Evolutionary conservation across 148 eudicot genomes (phyloP), one percentile per base, ranked within the genome.

Genomic region (Diospyros kaki): DNA sequence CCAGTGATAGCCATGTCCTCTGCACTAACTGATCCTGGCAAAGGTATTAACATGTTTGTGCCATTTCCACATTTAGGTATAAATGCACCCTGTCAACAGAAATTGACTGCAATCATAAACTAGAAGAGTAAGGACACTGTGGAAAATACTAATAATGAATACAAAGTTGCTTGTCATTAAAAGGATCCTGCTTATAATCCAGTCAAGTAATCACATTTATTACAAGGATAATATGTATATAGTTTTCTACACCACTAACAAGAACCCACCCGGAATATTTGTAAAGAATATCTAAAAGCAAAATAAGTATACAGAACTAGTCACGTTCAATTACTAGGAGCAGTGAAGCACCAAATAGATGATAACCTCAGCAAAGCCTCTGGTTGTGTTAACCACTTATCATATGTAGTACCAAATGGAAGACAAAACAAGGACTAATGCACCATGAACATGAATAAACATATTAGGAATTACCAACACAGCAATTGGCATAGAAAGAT

Each of bases 1-100:
- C 98, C 96, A 66, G 98, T 90, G 72, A 94, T 88, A 76, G 97
- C 97, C 92, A 84, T 79, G 83, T 94, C 98, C 84, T 94, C 97
- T 52, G 86, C 80, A 76, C 92, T 94, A 77, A 87, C 80, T 59
- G 89, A 81, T 81, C 98, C 98, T 68, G 89, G 81, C 78, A 94
- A 85, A 56, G 97, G 89, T 78, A 94, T 84, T 73, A 85, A 38
- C 72, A 94, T 82, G 78, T 86, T 94, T 75, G 98, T 94, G 73
- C 97, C 98, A 81, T 81, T 89, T 56, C 87, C 91, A 88, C 96
- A 94, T 72, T 81, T 91, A 79, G 98, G 98, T 77, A 94, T 84
- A 66, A 90, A 81, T 71, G 91, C 98, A 79, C 98, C 97, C 98
- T 94, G 91, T 71, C 69, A 78, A 52, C 60, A 74, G 74, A 69